Evolutionary conservation across 805 yeast species (phyloP), one percentile per base, ranked within the genome.

Genomic region (Soucietia sequanensis): DNA sequence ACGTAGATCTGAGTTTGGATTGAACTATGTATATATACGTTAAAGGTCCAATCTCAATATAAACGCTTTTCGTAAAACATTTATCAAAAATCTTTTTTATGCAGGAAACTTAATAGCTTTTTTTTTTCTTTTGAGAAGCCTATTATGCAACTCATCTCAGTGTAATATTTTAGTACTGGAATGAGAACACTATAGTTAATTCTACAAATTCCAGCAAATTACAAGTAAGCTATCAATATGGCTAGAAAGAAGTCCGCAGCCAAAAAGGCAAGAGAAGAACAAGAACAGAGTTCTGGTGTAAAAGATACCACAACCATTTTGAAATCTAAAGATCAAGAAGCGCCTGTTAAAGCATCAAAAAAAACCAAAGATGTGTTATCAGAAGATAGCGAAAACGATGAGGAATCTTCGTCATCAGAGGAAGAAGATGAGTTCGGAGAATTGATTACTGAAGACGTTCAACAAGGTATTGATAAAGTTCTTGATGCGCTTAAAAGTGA

Each of bases 361-460:
- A 46, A 42, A 8, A 42, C 47, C 7, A 50, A 43, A 13, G 30
- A 38, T 27, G 43, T 31, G 23, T 42, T 54, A 33, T 31, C 27
- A 11, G 62, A 54, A 30, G 65, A 56, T 24, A 53, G 51, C 10
- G 56, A 43, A 6, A 7, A 21, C 7, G 46, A 31, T 12, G 34
- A 27, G 9, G 57, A 48, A 3, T 60, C 53, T 10, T 52, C 52
- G 5, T 66, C 65, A n/a, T 71, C 69, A 6, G 95, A 87, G 54
- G 88, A 80, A 4, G 99, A 91, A 61, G 99, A 93, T 55, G 96
- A 90, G 41, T 81, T 60, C 46, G 99, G 96, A 34, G 95, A 89
- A 20, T 66, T 93, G 33, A 71, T 87, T 34, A 91, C 97, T 0
- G 88, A 78, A 31, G 89, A 84, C 33, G 86, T 93, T 7, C 97